Conservation (phyloP, 2,329 filamentous ascomycete genomes). For the Cephalotrichum gorgonifer region DNA sequence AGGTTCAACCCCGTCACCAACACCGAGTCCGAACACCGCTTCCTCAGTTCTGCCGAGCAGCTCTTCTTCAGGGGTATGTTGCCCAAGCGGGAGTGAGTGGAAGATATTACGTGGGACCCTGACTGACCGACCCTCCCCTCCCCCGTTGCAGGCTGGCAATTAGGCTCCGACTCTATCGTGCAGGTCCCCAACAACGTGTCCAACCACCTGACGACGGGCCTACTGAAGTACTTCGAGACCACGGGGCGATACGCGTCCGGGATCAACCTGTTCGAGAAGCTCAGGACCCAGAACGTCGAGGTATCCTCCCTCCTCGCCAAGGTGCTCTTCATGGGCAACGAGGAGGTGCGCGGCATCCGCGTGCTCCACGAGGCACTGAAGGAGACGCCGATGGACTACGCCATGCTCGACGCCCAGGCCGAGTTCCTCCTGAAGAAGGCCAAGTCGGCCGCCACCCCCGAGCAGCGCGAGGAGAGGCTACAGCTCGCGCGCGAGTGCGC, state of each 20-base stretch:
- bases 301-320: slow-evolving; percentile 87
- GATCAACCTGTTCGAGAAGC: slow-evolving; percentile 95
- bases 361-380: slow-evolving; percentile 81
- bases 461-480: slow-evolving; percentile 55
- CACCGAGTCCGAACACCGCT: slow-evolving; percentile 96
- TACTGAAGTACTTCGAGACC: slow-evolving; percentile 89
- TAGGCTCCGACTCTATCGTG: slow-evolving; percentile 93
- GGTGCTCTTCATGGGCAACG: slow-evolving; percentile 87
- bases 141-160: slow-evolving; percentile 66
- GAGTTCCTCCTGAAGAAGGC: slow-evolving; percentile 86
- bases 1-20: slow-evolving; percentile 96
- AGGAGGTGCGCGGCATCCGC: slow-evolving; percentile 91
- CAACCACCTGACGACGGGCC: slow-evolving; percentile 88
- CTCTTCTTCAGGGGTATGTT: slow-evolving; percentile 79
- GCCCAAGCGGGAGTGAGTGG: not conserved
- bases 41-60: slow-evolving; percentile 85
- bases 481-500: slow-evolving; percentile 87
- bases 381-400: slow-evolving; percentile 94
- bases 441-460: slow-evolving; percentile 37
- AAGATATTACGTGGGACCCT: not conserved
- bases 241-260: slow-evolving; percentile 90
- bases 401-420: slow-evolving; percentile 88
- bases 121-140: too few species aligned
- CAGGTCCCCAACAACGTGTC: slow-evolving; percentile 96
- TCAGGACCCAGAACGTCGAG: slow-evolving; percentile 81